Base-by-base conservation (phyloP, 768 basidiomycete species). In the Lactifluus subvellereus region DNA sequence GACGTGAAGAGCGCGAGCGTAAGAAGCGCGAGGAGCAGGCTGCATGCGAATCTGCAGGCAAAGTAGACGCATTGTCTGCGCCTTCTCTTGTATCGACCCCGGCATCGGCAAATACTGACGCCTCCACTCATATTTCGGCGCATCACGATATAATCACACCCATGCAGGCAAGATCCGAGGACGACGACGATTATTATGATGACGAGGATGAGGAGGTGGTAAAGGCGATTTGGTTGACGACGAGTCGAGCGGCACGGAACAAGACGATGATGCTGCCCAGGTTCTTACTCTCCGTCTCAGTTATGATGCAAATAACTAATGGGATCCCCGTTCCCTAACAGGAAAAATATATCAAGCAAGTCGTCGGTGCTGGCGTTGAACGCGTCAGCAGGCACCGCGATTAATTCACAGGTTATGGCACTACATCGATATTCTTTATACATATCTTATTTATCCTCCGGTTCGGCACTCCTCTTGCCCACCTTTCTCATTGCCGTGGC, bases 1-100 rank as follows among this genome's bases (percentile, higher is more conserved):
- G 91, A 50, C 76, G 82, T 65, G 85, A 84, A 67, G 76, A 78
- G 65, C 73, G 78, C 48, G 84, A 88, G 73, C 74, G 72, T 60
- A 80, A 84, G 72, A 76, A 77, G 67, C 68, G 55, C 40, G 64
- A 67, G 61, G 77, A 76, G 64, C 72, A 71, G 54, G 72, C 55
- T 18, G 68, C 67, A 49, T 53, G 18, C 3, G 64, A 72, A 69
- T 74, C 71, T 54, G 66, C 64, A 60, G 74, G 71, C 54, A 67
- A 70, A 45, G 30, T 51, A 11, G 69, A 67, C 45, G 70, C 68
- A 47, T 64, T 62, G 16, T 47, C 53, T 54, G 32, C 35, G 8
- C 20, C 43, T 8, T 42, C 22, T 9, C 56, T 18, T 42, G 33
- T 22, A 38, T 49, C 61, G 30, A 33, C 35, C 43, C 22, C 30